These are phyloP conservation scores for Eimeria falciformis DNA, from an alignment of 169 alveolate genomes.

Conservation along the genomic window DNA sequence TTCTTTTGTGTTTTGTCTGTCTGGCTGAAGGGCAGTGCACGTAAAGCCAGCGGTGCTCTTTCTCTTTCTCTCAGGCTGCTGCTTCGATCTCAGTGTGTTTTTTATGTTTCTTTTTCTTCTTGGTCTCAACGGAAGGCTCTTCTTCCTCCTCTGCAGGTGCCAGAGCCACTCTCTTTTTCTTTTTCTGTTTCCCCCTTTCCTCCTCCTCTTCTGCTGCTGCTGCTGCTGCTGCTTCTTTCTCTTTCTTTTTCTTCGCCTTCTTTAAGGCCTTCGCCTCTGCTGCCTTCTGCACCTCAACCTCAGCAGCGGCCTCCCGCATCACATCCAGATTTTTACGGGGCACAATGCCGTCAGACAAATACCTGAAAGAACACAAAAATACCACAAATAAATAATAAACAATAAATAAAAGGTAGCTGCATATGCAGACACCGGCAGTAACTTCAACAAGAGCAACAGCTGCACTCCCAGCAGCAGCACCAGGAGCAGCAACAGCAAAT, in stretches of 20 bases:
- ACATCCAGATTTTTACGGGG: constrained; percentile 88
- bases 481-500: constrained; percentile 45
- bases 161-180: not conserved
- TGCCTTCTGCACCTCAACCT: constrained; percentile 38
- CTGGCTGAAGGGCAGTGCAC: not conserved
- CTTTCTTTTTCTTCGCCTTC: constrained; percentile 26
- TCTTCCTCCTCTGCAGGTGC: not conserved
- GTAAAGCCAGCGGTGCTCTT: not conserved
- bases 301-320: constrained; percentile 86
- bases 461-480: not conserved
- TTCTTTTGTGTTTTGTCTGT: constrained; percentile 17
- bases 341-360: constrained; percentile 87
- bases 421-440: not conserved
- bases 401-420: not conserved
- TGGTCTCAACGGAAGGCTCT: not conserved
- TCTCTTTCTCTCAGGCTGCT: constrained; percentile 8
- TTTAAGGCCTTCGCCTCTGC: constrained; percentile 43
- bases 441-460: not conserved
- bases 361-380: constrained; percentile 43
- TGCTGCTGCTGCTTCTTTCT: constrained; percentile 34
- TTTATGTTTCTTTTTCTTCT: not conserved
- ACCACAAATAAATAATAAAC: not conserved
- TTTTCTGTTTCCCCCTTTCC: not conserved
- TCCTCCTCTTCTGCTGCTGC: constrained; percentile 31
- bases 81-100: not conserved